Percentiles rank a stretch among this genome's conserved stretches.
phyloP scores from a whole-genome alignment of 2,329 filamentous ascomycete species.

The Xylaria multiplex region DNA sequence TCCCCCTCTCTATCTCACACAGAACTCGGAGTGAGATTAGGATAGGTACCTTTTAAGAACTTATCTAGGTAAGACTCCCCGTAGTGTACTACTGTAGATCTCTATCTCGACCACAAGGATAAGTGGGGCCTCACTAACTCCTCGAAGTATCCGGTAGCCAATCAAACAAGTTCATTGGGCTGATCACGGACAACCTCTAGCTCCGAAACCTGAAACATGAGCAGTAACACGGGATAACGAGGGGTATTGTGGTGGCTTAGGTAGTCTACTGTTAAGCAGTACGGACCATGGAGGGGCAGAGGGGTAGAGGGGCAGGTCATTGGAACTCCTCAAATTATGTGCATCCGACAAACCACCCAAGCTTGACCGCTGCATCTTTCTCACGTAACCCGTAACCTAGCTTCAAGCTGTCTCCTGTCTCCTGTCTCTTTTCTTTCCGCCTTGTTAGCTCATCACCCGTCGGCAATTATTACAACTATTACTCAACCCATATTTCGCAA shows the following conservation, averaged over 20 bases:
- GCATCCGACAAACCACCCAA: slow-evolving; percentile 7
- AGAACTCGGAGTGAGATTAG: no score
- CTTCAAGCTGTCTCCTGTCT: slow-evolving; percentile 3
- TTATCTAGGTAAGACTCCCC: no score
- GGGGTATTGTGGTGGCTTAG: slow-evolving; percentile 5
- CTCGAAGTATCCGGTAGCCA: background rate
- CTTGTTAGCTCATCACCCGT: slow-evolving; percentile 5
- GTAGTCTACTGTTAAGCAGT: no score
- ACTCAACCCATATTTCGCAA: slow-evolving; percentile 8
- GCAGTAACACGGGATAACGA: slow-evolving; percentile 10
- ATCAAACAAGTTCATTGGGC: slow-evolving; percentile 4
- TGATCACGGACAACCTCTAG: no score
- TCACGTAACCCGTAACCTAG: background rate
- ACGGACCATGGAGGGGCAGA: slow-evolving; percentile 29
- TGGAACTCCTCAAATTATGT: slow-evolving; percentile 33
- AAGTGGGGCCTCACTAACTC: no score
- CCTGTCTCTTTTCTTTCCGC: slow-evolving; percentile 2
- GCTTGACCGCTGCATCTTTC: slow-evolving; percentile 27
- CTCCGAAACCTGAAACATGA: slow-evolving; percentile 9
- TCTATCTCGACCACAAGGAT: no score
- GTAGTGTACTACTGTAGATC: no score
- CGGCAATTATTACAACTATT: slow-evolving; percentile 1
- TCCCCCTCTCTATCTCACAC: background rate
- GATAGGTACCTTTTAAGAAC: no score
- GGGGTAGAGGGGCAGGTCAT: slow-evolving; percentile 20